Evolutionary conservation across 1,139 yeast species (phyloP).

Genomic region (Hyphopichia buzzinii): DNA sequence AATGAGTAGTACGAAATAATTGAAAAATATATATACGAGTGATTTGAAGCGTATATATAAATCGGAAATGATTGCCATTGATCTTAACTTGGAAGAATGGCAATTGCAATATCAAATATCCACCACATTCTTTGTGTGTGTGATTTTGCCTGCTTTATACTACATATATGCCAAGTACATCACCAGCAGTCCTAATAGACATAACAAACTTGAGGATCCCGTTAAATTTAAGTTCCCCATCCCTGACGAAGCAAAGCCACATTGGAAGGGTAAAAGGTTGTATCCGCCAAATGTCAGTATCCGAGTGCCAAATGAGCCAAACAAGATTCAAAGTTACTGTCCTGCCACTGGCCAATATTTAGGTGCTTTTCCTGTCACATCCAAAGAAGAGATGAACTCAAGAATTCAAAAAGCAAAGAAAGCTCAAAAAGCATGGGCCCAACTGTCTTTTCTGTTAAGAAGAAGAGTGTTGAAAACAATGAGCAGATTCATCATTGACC

Average conservation of each 20-base stretch:
- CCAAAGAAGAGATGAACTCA: constrained; percentile 66
- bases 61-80: constrained; percentile 43
- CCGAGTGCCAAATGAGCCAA: constrained; percentile 56
- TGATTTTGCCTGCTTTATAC: constrained; percentile 37
- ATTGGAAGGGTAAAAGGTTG: constrained; percentile 87
- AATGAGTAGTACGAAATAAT: no score
- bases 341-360: constrained; percentile 93
- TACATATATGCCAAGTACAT: constrained; percentile 39
- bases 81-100: constrained; percentile 40
- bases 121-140: constrained; percentile 44
- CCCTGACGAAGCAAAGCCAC: constrained; percentile 84
- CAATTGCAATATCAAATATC: constrained; percentile 51
- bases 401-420: constrained; percentile 52
- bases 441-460: constrained; percentile 58
- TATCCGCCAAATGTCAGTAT: constrained; percentile 54
- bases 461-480: constrained; percentile 70
- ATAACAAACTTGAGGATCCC: constrained; percentile 46
- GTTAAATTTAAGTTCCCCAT: constrained; percentile 53
- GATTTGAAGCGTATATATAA: no score
- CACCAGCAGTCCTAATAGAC: constrained; percentile 38
- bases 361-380: constrained; percentile 66
- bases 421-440: constrained; percentile 64
- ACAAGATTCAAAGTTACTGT: constrained; percentile 76
- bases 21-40: no score
- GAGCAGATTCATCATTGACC: constrained; percentile 65